Evolutionary conservation across 169 alveolate species (phyloP).

Genomic region (Plasmodium chabaudi): DNA sequence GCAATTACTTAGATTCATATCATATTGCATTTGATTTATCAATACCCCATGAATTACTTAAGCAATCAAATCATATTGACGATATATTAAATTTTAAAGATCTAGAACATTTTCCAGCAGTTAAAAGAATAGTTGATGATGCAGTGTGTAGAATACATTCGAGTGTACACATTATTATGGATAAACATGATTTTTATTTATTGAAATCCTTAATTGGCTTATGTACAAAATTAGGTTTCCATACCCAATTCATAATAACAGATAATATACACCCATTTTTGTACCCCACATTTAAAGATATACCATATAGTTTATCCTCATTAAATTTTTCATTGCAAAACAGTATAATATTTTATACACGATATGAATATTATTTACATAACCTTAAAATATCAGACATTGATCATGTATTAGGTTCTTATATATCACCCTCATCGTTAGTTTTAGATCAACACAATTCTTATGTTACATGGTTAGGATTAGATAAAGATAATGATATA

Average conservation of each 20-base stretch:
- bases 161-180: conserved; percentile 67
- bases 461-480: conserved; percentile 56
- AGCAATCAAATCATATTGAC: conserved; percentile 47
- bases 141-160: conserved; percentile 72
- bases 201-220: conserved; percentile 61
- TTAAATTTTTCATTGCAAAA: conserved; percentile 46
- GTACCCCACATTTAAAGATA: conserved; percentile 24
- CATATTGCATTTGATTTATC: conserved; percentile 72
- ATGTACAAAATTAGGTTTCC: conserved; percentile 71
- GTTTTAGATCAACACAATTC: conserved; percentile 30
- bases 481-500: conserved; percentile 41
- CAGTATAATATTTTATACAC: conserved; percentile 32
- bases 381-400: conserved; percentile 45
- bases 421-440: conserved; percentile 43
- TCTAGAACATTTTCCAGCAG: conserved; percentile 15
- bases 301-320: conserved; percentile 59
- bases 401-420: conserved; percentile 42
- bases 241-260: conserved; percentile 58
- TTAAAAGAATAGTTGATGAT: conserved; percentile 58
- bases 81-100: conserved; percentile 45
- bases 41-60: conserved; percentile 49
- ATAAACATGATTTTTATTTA: conserved; percentile 38
- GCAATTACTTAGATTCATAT: conserved; percentile 60
- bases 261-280: conserved; percentile 66
- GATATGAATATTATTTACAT: conserved; percentile 50